Evolutionary conservation across 441 rosid species (phyloP), one percentile per base, ranked within the genome.

Genomic region (Jatropha podagrica): DNA sequence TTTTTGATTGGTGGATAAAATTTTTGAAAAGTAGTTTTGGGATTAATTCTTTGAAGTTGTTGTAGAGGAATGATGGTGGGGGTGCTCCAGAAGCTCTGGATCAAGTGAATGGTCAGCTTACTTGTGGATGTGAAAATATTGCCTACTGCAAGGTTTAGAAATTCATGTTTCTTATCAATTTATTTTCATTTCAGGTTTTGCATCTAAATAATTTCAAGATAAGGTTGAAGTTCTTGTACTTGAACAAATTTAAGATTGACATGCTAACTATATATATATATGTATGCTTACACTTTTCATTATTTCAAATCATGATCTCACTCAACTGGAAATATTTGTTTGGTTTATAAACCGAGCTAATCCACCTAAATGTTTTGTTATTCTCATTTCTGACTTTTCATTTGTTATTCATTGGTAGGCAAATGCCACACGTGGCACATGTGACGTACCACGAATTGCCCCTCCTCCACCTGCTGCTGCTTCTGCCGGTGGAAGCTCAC

Each of bases 11-110:
- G 65, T 42, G 18, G 20, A 3, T 23, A n/a, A 52, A 32, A 61
- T 20, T 26, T 23, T 61, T n/a, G 5, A 26, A 48, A 9, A 55
- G 38, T 1, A 0, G 14, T 38, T 66, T 76, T n/a, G 27, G 56
- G 54, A 23, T 61, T 61, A 2, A 26, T 40, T 62, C 42, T 64
- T 23, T 32, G 49, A 17, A 54, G 17, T 65, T 65, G 60, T 67
- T 52, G 76, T 80, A 92, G 98, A 85, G 81, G 80, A 92, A 89
- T 81, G 98, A 90, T 54, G 93, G 94, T 54, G 98, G 92, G 61
- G 98, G 97, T 73, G 90, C 90, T 1, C 79, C 93, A n/a, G 94
- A 88, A 84, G 98, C 91, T 46, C 79, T 87, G n/a, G 96, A 94
- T 79, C 77, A 80, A 81, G 90, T 89, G 37, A 94, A 94, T 71